Evolutionary conservation across 2,329 filamentous ascomycete genomes (phyloP).

Genomic region (Xylariaceae sp.): DNA sequence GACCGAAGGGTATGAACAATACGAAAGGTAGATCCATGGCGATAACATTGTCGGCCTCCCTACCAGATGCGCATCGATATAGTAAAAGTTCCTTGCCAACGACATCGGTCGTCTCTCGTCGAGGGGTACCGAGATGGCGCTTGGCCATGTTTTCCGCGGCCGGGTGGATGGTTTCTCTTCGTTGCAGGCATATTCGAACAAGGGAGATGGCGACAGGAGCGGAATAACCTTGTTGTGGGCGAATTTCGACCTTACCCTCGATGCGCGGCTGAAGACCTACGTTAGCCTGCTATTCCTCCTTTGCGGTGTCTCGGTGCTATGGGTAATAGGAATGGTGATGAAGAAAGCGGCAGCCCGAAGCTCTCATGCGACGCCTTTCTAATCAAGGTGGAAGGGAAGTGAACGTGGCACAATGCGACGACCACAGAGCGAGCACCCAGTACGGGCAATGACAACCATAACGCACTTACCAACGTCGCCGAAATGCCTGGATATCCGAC

Average conservation of each 20-base stretch:
- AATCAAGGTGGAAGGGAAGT: slow-evolving; percentile 18
- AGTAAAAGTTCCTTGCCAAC: slow-evolving; percentile 95
- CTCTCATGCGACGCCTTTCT: slow-evolving; percentile 3
- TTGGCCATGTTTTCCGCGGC: slow-evolving; percentile 93
- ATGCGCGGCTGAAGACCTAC: slow-evolving; percentile 76
- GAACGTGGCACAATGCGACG: slow-evolving; percentile 3
- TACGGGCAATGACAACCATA: slow-evolving; percentile 2
- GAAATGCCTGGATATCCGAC: slow-evolving; percentile 98
- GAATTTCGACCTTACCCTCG: slow-evolving; percentile 96
- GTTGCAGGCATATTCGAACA: slow-evolving; percentile 91
- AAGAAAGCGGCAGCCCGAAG: not conserved
- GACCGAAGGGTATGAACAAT: slow-evolving; percentile 93
- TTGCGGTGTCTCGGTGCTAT: not conserved
- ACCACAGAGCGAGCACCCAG: slow-evolving; percentile 4
- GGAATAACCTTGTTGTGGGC: slow-evolving; percentile 82
- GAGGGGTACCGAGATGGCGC: slow-evolving; percentile 86
- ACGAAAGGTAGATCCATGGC: slow-evolving; percentile 98
- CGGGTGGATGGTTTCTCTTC: slow-evolving; percentile 95
- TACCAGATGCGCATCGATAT: slow-evolving; percentile 83
- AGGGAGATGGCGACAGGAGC: slow-evolving; percentile 90
- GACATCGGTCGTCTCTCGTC: slow-evolving; percentile 89
- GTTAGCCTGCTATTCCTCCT: slow-evolving; percentile 15
- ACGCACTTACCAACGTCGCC: slow-evolving; percentile 82
- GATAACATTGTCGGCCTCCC: slow-evolving; percentile 86
- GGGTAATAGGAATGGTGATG: not conserved